A percentile compares a stretch with the other conserved stretches of the same genome.
Evolutionary conservation across 495 filamentous ascomycete species (phyloP).

Genomic region (Podospora anserina): DNA sequence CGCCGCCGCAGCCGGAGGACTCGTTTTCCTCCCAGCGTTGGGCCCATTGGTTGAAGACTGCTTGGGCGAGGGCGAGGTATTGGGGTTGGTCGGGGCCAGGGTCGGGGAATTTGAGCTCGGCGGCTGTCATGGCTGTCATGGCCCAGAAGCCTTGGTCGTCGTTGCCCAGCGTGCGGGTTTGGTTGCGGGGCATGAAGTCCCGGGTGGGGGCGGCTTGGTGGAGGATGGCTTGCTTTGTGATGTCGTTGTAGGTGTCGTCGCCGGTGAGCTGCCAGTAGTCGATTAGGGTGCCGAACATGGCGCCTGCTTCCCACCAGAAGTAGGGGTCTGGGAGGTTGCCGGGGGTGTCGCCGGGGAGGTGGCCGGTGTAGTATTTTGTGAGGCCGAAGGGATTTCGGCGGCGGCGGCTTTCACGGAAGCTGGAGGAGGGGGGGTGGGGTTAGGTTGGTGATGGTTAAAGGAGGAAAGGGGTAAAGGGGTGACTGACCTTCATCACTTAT

Average conservation of each 20-base stretch:
- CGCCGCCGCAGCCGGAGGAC: conserved; percentile 61
- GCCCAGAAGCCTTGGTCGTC: conserved; percentile 89
- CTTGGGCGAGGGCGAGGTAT: conserved; percentile 77
- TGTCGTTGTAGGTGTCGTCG: conserved; percentile 68
- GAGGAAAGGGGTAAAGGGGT: background rate
- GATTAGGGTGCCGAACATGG: conserved; percentile 71
- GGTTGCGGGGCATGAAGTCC: conserved; percentile 79
- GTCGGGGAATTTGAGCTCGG: conserved; percentile 72
- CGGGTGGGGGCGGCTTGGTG: conserved; percentile 65
- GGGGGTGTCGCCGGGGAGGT: conserved; percentile 64
- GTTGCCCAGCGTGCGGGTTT: conserved; percentile 72
- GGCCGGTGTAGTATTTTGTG: conserved; percentile 64
- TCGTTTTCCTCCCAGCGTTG: conserved; percentile 62
- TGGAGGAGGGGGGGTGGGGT: conserved; percentile 13
- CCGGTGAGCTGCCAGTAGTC: conserved; percentile 84
- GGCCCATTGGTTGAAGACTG: conserved; percentile 69
- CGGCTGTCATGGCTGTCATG: conserved; percentile 75
- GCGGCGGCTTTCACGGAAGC: conserved; percentile 45
- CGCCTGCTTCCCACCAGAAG: conserved; percentile 79
- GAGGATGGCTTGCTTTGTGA: conserved; percentile 62
- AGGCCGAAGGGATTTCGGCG: conserved; percentile 45
- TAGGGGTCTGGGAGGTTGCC: conserved; percentile 74
- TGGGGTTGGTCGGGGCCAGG: conserved; percentile 60
- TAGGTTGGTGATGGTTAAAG: conserved; percentile 3
- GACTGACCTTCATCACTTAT: conserved; percentile 29